These are phyloP conservation scores for Myriosclerotinia duriaeana DNA, from an alignment of 2,329 filamentous ascomycete genomes.

Conservation along the genomic window DNA sequence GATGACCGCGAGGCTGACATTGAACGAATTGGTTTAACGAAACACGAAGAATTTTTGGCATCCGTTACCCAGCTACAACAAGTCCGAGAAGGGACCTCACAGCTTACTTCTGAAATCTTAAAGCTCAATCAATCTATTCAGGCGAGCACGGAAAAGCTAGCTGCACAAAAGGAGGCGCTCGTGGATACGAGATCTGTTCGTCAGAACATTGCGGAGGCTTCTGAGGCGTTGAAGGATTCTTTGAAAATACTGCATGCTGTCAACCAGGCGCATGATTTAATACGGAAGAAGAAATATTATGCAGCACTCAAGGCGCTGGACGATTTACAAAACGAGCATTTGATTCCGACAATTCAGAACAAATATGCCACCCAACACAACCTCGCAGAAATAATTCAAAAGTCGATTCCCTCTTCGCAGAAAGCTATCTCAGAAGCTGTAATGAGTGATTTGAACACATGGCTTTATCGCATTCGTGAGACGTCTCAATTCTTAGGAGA, in stretches of 20 bases:
- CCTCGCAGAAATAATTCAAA: constrained; percentile 92
- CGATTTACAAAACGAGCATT: constrained; percentile 92
- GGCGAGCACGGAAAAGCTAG: constrained; percentile 87
- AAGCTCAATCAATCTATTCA: constrained; percentile 94
- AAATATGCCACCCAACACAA: constrained; percentile 94
- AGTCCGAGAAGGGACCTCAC: constrained; percentile 86
- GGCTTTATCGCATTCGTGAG: constrained; percentile 92
- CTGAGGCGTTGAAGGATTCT: constrained; percentile 83
- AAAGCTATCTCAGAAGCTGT: constrained; percentile 93
- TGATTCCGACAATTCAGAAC: constrained; percentile 68
- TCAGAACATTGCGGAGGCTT: constrained; percentile 93
- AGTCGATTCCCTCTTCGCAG: constrained; percentile 89
- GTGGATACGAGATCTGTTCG: constrained; percentile 90
- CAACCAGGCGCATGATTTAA: constrained; percentile 89
- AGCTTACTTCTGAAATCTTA: constrained; percentile 85
- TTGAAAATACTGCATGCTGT: constrained; percentile 88
- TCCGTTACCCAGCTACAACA: constrained; percentile 93
- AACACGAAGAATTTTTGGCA: constrained; percentile 93
- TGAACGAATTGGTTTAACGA: constrained; percentile 88
- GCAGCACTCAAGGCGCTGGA: constrained; percentile 90
- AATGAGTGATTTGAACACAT: constrained; percentile 95
- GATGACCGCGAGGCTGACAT: constrained; percentile 87
- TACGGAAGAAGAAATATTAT: constrained; percentile 93
- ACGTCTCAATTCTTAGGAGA: constrained; percentile 95
- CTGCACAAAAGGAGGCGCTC: constrained; percentile 88